phyloP scores from a whole-genome alignment of 2,329 filamentous ascomycete genomes.

The Pezicula rhizophila region DNA sequence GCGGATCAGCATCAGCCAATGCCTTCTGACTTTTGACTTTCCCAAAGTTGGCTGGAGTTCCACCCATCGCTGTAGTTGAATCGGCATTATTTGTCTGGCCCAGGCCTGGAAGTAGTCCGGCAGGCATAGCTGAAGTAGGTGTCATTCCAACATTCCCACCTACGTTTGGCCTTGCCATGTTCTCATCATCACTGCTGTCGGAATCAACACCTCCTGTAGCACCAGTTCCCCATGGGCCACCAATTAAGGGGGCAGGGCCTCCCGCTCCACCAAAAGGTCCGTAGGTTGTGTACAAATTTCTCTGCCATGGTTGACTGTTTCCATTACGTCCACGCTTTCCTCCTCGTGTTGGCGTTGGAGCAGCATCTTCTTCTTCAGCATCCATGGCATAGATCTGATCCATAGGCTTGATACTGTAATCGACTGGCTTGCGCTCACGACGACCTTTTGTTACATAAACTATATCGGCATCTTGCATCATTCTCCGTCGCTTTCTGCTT shows the following conservation, averaged over 20 bases:
- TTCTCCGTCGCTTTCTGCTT: conserved; percentile 40
- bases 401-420: conserved; percentile 81
- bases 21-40: conserved; percentile 91
- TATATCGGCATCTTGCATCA: conserved; percentile 48
- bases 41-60: conserved; percentile 75
- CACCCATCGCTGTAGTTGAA: conserved; percentile 46
- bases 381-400: conserved; percentile 67
- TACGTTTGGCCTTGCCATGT: conserved; percentile 53
- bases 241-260: conserved; percentile 43
- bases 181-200: conserved; percentile 95
- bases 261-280: conserved; percentile 88
- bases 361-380: conserved; percentile 61
- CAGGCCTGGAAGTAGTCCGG: conserved; percentile 44
- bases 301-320: conserved; percentile 53
- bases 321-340: conserved; percentile 53
- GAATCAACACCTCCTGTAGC: conserved; percentile 79
- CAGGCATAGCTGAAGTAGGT: conserved; percentile 45
- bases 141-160: conserved; percentile 64
- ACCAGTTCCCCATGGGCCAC: conserved; percentile 68
- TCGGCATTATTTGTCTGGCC: conserved; percentile 51
- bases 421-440: conserved; percentile 60
- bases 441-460: conserved; percentile 52
- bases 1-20: conserved; percentile 86
- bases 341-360: conserved; percentile 61
- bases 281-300: conserved; percentile 79